phyloP scores from a whole-genome alignment of 1,284 basidiomycete species.

The Moesziomyces sp. region DNA sequence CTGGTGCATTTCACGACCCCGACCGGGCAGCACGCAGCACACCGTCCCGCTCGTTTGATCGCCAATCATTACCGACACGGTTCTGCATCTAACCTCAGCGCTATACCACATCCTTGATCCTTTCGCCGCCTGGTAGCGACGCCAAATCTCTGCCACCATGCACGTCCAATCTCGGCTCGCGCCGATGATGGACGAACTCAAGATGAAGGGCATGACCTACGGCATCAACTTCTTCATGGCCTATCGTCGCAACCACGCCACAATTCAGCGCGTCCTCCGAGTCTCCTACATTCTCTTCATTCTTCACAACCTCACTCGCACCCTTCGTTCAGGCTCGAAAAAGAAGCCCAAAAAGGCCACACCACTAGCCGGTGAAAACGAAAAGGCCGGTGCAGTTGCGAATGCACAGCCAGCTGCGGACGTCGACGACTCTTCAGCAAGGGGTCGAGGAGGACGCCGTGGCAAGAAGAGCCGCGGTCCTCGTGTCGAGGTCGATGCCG shows the following conservation, averaged over 20 bases:
- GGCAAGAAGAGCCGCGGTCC: conserved; percentile 49
- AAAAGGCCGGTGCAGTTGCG: conserved; percentile 25
- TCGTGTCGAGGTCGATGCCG: conserved; percentile 79
- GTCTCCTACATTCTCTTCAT: conserved; percentile 57
- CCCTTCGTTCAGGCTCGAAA: conserved; percentile 50
- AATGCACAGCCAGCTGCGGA: conserved; percentile 10
- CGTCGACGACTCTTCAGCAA: conserved; percentile 34
- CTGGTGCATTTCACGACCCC: no score
- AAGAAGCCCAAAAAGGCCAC: conserved; percentile 42
- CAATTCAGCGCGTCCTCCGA: conserved; percentile 56
- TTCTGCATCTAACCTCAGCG: not conserved
- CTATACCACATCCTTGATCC: not conserved
- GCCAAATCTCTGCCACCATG: conserved; percentile 31
- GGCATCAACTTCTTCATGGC: conserved; percentile 48
- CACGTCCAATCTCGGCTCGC: conserved; percentile 58
- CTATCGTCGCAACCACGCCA: conserved; percentile 58
- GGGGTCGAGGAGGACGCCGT: conserved; percentile 36
- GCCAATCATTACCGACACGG: no score
- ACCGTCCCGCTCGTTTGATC: not conserved
- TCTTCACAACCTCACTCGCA: conserved; percentile 38
- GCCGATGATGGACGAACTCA: conserved; percentile 51
- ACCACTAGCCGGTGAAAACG: conserved; percentile 8
- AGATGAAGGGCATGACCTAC: conserved; percentile 53
- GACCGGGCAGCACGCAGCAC: no score
- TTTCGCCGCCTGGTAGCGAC: not conserved